Conservation (phyloP, 2,329 filamentous ascomycete genomes). For the Clonostachys rosea region DNA sequence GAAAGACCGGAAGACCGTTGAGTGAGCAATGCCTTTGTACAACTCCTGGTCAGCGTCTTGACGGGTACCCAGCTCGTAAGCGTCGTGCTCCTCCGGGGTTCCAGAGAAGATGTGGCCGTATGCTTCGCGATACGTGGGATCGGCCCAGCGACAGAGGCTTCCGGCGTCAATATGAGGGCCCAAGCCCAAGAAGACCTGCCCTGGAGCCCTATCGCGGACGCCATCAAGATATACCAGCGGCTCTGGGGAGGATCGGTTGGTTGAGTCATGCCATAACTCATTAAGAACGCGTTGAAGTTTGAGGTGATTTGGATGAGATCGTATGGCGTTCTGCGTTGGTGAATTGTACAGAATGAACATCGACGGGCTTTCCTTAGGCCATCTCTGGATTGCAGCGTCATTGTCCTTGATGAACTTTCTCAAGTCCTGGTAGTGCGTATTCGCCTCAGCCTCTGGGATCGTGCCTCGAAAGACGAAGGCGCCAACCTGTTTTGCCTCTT, state of each 20-base stretch:
- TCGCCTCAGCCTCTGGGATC: conserved; percentile 12
- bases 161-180: conserved; percentile 38
- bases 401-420: conserved; percentile 25
- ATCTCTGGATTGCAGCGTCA: conserved; percentile 18
- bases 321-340: conserved; percentile 27
- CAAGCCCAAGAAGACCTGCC: conserved; percentile 28
- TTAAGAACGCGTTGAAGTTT: conserved; percentile 27
- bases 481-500: conserved; percentile 17
- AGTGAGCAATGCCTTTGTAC: conserved; percentile 27
- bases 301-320: conserved; percentile 29
- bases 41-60: conserved; percentile 23
- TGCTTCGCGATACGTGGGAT: conserved; percentile 25
- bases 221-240: conserved; percentile 32
- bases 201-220: conserved; percentile 27
- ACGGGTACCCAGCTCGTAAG: conserved; percentile 26
- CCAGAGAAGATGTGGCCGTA: conserved; percentile 30
- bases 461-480: conserved; percentile 12
- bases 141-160: conserved; percentile 34
- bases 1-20: conserved; percentile 27
- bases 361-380: conserved; percentile 27
- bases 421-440: conserved; percentile 17
- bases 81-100: conserved; percentile 24
- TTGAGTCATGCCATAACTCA: conserved; percentile 26
- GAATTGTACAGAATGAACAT: conserved; percentile 32
- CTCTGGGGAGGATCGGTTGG: conserved; percentile 17